Conservation (phyloP, 2,329 filamentous ascomycete genomes). For the Aspergillus viridinutans region DNA sequence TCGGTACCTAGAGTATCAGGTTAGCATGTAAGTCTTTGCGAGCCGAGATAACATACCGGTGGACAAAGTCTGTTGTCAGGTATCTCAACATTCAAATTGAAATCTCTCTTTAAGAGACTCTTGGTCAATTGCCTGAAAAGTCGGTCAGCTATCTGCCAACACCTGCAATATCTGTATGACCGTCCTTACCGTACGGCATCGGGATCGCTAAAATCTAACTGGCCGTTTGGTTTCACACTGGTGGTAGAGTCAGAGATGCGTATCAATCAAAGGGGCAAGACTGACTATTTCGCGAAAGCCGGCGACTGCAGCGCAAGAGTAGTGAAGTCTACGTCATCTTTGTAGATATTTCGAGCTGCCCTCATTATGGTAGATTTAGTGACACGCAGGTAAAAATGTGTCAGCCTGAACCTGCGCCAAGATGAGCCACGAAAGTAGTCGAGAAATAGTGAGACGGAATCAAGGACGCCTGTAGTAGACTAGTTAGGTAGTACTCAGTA, state of each 20-base stretch:
- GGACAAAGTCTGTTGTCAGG: slow-evolving; percentile 80
- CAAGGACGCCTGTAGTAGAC: neutral
- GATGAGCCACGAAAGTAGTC: neutral
- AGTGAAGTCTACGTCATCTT: slow-evolving; percentile 58
- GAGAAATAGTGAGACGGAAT: neutral
- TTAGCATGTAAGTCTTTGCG: slow-evolving; percentile 4
- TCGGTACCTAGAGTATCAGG: slow-evolving; percentile 36
- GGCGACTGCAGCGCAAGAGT: slow-evolving; percentile 56
- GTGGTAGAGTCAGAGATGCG: slow-evolving; percentile 5
- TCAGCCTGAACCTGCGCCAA: neutral
- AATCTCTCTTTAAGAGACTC: slow-evolving; percentile 70
- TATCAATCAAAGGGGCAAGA: slow-evolving; percentile 13
- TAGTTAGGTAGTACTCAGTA: neutral
- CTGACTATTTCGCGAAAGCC: slow-evolving; percentile 56
- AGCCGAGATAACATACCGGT: slow-evolving; percentile 52
- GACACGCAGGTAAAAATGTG: neutral
- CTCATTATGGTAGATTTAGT: slow-evolving; percentile 23
- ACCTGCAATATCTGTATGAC: neutral
- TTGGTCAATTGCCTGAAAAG: slow-evolving; percentile 63
- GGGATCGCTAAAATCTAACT: slow-evolving; percentile 78
- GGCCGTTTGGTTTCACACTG: slow-evolving; percentile 52
- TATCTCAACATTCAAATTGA: slow-evolving; percentile 65
- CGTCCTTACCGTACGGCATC: slow-evolving; percentile 62
- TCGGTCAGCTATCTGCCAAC: slow-evolving; percentile 6
- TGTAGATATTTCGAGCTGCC: slow-evolving; percentile 47